Conservation (phyloP, 2,329 filamentous ascomycete genomes). For the Escovopsis weberi region DNA sequence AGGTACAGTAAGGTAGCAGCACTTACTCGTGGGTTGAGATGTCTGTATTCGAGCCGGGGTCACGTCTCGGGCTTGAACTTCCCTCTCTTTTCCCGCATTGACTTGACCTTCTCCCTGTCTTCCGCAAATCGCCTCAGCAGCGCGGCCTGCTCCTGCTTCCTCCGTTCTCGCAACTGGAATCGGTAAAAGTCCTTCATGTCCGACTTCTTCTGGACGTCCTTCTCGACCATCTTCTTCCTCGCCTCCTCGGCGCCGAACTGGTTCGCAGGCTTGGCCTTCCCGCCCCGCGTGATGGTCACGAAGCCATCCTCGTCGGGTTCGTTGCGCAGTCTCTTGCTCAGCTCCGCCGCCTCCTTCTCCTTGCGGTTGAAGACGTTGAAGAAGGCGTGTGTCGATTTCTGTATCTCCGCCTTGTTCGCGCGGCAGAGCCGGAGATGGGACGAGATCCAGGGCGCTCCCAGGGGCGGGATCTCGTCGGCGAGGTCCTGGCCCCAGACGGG, state of each 20-base stretch:
- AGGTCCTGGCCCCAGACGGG: slow-evolving; percentile 57
- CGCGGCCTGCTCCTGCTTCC: slow-evolving; percentile 58
- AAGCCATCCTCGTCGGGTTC: slow-evolving; percentile 93
- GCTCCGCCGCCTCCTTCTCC: slow-evolving; percentile 48
- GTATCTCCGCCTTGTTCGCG: slow-evolving; percentile 51
- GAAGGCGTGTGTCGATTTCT: slow-evolving; percentile 67
- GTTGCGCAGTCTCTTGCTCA: slow-evolving; percentile 51
- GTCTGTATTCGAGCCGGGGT: slow-evolving; percentile 7
- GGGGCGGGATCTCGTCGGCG: slow-evolving; percentile 33
- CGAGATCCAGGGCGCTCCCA: slow-evolving; percentile 46
- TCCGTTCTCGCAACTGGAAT: slow-evolving; percentile 67
- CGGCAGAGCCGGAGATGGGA: slow-evolving; percentile 58
- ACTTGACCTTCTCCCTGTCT: slow-evolving; percentile 56
- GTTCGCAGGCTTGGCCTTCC: slow-evolving; percentile 57
- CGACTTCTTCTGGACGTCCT: slow-evolving; percentile 45
- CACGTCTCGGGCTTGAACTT: slow-evolving; percentile 41
- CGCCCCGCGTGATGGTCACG: slow-evolving; percentile 74
- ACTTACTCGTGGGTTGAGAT: neutral
- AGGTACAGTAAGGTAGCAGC: too few species aligned
- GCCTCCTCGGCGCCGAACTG: slow-evolving; percentile 54
- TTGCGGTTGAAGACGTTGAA: slow-evolving; percentile 68
- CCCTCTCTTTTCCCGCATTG: slow-evolving; percentile 53
- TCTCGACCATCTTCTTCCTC: slow-evolving; percentile 44
- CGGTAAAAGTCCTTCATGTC: slow-evolving; percentile 65
- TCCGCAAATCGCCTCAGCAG: slow-evolving; percentile 60